Evolutionary conservation across 768 basidiomycete species (phyloP), one percentile per base, ranked within the genome.

Genomic region (Cystobasidium tubakii): DNA sequence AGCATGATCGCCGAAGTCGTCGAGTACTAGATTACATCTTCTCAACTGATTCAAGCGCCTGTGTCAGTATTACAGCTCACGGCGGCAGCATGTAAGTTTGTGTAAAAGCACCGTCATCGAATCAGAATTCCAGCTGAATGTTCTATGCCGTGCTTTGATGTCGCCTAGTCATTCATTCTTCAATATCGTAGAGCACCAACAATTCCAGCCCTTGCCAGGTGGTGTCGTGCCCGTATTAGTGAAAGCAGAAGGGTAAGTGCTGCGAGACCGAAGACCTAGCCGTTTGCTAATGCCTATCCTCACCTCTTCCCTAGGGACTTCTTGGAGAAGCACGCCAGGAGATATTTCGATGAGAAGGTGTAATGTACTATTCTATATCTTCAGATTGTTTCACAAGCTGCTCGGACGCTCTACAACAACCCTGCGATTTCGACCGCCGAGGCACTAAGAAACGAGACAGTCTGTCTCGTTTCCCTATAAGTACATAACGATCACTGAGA

Each of bases 51-150:
- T 13, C 69, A 0, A 43, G 67, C 3, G 65, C 76, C 13, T 77
- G 75, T 74, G 63, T 81, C 66, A 75, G 73, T 46, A 79, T 81
- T 34, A 80, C 80, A 1, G 76, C 78, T 6, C 80, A 81, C 54
- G 74, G 74, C 4, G 80, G 79, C 13, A 73, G 73, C 9, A 80
- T 80, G 69, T 71, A 21, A 55, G 69, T 23, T 10, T 53, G 46
- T 21, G 44, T 62, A 10, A 19, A 29, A 21, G 17, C 17, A n/a
- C n/a, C n/a, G n/a, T n/a, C n/a, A n/a, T n/a, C n/a, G n/a, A n/a
- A n/a, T n/a, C n/a, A n/a, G n/a, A n/a, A n/a, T n/a, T n/a, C n/a
- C n/a, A n/a, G n/a, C n/a, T n/a, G n/a, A n/a, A n/a, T n/a, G n/a
- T n/a, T n/a, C 13, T 27, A 31, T 63, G 62, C n/a, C 13, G 25